Conservation (phyloP, 2,329 filamentous ascomycete species). For the Aspergillus pseudoviridinutans region DNA sequence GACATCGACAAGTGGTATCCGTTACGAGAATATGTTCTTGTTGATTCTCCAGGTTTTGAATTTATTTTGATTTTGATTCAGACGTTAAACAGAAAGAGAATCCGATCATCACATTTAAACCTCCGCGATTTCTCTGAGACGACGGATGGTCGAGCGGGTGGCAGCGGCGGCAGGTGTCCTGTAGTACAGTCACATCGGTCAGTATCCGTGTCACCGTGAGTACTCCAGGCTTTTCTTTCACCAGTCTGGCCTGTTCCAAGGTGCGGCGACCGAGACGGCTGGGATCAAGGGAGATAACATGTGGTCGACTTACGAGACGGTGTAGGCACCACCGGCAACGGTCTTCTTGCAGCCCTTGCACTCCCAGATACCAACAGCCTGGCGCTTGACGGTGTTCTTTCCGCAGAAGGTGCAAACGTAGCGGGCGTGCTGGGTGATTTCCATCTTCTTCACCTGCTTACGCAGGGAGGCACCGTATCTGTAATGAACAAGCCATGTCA, state of each 20-base stretch:
- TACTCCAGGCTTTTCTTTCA: background rate
- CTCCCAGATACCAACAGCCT: conserved; percentile 93
- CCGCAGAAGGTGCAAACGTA: conserved; percentile 99
- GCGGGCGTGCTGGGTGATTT: conserved; percentile 96
- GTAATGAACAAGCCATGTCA: conserved; percentile 22
- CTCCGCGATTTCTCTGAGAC: conserved; percentile 96
- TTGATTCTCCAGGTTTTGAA: conserved; percentile 28
- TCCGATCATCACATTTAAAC: conserved; percentile 50
- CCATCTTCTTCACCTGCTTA: conserved; percentile 99
- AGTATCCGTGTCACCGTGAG: conserved; percentile 10
- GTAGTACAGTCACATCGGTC: conserved; percentile 14
- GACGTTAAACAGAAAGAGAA: conserved; percentile 34
- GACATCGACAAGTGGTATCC: conserved; percentile 20
- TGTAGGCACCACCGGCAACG: conserved; percentile 89
- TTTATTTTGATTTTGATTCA: conserved; percentile 37
- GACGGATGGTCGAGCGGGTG: conserved; percentile 92
- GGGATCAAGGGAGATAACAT: background rate
- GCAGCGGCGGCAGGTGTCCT: conserved; percentile 90
- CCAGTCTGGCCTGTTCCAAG: background rate
- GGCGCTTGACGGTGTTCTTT: conserved; percentile 88
- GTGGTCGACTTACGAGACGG: conserved; percentile 75
- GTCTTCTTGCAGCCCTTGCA: conserved; percentile 95
- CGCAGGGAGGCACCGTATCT: conserved; percentile 99
- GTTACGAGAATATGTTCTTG: conserved; percentile 17
- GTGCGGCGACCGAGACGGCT: background rate